These are phyloP conservation scores for Suzukiozyma palmioleophila DNA, from an alignment of 1,139 yeast genomes.

Conservation along the genomic window DNA sequence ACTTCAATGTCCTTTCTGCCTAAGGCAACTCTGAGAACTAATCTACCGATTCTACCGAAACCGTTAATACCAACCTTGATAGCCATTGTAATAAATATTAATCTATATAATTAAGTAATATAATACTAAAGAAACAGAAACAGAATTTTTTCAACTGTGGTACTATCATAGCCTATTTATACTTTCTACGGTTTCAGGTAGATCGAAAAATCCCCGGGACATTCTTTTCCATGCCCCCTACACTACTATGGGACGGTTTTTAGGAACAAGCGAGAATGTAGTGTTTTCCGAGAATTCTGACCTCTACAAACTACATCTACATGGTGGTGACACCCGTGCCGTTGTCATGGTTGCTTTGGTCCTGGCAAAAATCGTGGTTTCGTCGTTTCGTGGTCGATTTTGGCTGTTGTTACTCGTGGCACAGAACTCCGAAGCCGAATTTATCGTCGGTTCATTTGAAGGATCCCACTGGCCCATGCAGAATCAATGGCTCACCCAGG, in stretches of 20 bases:
- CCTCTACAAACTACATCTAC: no score
- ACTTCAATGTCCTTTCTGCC: slow-evolving; percentile 66
- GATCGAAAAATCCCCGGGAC: slow-evolving; percentile 6
- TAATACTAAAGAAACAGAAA: no score
- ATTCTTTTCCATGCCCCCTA: background rate
- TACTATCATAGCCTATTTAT: background rate
- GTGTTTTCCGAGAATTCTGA: no score
- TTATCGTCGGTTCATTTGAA: no score
- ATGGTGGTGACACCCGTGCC: no score
- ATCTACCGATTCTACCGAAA: slow-evolving; percentile 87
- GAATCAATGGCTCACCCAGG: no score
- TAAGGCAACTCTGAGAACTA: slow-evolving; percentile 77
- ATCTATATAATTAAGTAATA: background rate
- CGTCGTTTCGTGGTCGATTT: background rate
- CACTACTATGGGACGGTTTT: background rate
- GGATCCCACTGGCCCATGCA: no score
- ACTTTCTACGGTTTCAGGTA: background rate
- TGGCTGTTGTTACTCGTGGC: slow-evolving; percentile 9
- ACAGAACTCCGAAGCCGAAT: slow-evolving; percentile 20
- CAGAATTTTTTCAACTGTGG: no score
- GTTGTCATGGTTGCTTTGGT: background rate
- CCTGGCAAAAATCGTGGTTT: background rate
- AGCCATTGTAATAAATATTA: slow-evolving; percentile 21
- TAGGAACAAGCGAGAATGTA: no score
- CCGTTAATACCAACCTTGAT: slow-evolving; percentile 77